A percentile compares a stretch with the other conserved stretches of the same genome.
phyloP scores from a whole-genome alignment of 2,329 filamentous ascomycete genomes.

The Colletotrichum tanaceti region DNA sequence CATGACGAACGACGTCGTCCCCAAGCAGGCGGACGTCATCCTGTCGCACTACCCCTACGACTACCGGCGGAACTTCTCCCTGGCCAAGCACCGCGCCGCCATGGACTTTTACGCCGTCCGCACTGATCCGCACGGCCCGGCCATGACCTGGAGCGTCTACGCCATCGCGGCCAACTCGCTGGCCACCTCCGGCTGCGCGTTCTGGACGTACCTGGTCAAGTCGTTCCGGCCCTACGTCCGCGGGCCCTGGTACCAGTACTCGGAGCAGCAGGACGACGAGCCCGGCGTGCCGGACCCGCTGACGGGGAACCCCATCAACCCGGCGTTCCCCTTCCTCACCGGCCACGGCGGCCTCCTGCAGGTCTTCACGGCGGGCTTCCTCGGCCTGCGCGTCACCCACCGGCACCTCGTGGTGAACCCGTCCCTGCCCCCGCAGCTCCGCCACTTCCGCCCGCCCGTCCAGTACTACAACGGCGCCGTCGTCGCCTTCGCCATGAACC shows the following conservation, averaged over 20 bases:
- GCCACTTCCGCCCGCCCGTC: conserved; percentile 52
- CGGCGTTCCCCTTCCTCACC: conserved; percentile 77
- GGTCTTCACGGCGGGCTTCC: conserved; percentile 73
- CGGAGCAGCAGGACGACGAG: conserved; percentile 74
- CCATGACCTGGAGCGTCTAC: conserved; percentile 80
- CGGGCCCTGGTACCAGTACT: conserved; percentile 77
- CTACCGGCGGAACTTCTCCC: conserved; percentile 59
- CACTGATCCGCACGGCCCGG: conserved; percentile 69
- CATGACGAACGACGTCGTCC: conserved; percentile 73
- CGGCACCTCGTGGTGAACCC: conserved; percentile 73
- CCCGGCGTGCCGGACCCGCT: conserved; percentile 62
- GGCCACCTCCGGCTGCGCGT: conserved; percentile 74
- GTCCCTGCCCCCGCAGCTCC: conserved; percentile 69
- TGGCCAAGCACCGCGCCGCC: conserved; percentile 47
- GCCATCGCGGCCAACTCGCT: conserved; percentile 74
- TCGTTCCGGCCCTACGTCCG: conserved; percentile 72
- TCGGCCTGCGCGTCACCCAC: conserved; percentile 70
- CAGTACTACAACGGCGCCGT: conserved; percentile 48
- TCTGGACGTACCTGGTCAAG: conserved; percentile 74
- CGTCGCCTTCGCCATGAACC: conserved; percentile 44
- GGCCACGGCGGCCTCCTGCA: conserved; percentile 78
- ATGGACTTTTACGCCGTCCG: conserved; percentile 47
- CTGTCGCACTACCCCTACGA: conserved; percentile 72
- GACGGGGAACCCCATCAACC: conserved; percentile 64
- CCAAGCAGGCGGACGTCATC: conserved; percentile 78